These are phyloP conservation scores for Ceriops zippeliana DNA, from an alignment of 345 rosid genomes.

Conservation along the genomic window DNA sequence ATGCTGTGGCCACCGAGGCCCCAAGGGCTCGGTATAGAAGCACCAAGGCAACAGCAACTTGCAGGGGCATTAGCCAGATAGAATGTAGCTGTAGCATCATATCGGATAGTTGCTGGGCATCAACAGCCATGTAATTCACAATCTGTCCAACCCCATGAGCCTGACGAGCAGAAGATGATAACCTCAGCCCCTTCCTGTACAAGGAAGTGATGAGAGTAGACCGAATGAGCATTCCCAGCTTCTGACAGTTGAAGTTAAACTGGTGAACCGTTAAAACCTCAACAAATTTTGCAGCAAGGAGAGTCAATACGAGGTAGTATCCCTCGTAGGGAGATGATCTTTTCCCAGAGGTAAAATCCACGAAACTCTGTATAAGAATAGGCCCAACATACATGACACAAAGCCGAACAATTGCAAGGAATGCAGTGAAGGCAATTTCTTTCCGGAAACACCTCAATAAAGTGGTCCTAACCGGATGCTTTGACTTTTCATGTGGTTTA, in stretches of 20 bases:
- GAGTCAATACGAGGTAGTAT: slow-evolving; percentile 68
- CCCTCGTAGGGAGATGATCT: slow-evolving; percentile 71
- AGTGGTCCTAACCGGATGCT: slow-evolving; percentile 66
- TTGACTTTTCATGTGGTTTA: slow-evolving; percentile 51
- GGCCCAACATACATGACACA: slow-evolving; percentile 83
- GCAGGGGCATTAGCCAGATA: slow-evolving; percentile 90
- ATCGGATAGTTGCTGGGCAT: slow-evolving; percentile 93
- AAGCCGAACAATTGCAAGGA: slow-evolving; percentile 63
- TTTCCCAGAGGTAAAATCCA: slow-evolving; percentile 76
- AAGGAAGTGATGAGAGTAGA: slow-evolving; percentile 75
- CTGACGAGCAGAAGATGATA: slow-evolving; percentile 83
- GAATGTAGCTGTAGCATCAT: slow-evolving; percentile 95
- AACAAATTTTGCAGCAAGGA: slow-evolving; percentile 64
- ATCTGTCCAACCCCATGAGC: slow-evolving; percentile 94
- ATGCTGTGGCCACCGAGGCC: slow-evolving; percentile 45
- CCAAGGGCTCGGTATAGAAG: slow-evolving; percentile 71
- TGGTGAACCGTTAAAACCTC: slow-evolving; percentile 81
- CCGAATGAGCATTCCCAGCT: slow-evolving; percentile 89
- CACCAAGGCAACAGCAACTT: slow-evolving; percentile 56
- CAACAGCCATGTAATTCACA: slow-evolving; percentile 97
- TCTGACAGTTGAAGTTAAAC: slow-evolving; percentile 83
- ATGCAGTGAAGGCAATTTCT: slow-evolving; percentile 71
- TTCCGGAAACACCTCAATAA: slow-evolving; percentile 71
- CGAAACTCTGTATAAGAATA: slow-evolving; percentile 72
- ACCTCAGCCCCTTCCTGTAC: slow-evolving; percentile 70